Conservation (phyloP, 257 asterid species). For the Linaria vulgaris region DNA sequence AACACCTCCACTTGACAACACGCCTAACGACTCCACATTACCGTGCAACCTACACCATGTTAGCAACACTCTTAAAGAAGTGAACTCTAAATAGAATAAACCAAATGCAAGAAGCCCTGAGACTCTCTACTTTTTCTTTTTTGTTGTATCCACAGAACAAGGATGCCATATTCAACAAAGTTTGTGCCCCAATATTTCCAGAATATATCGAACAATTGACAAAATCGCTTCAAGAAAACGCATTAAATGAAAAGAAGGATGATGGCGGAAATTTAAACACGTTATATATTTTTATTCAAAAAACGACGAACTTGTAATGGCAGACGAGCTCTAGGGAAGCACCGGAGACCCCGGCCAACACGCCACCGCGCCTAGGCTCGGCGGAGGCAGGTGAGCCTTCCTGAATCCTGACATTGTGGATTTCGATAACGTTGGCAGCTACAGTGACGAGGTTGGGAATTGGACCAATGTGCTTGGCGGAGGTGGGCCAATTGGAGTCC, state of each 20-base stretch:
- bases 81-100: neutral
- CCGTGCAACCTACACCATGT: conserved; percentile 76
- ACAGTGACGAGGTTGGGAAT: conserved; percentile 75
- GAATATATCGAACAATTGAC: neutral
- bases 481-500: conserved; percentile 79
- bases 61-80: conserved; percentile 7
- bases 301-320: conserved; percentile 58
- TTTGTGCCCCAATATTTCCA: no score
- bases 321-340: conserved; percentile 86
- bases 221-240: neutral
- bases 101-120: no score
- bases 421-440: conserved; percentile 80
- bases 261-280: neutral
- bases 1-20: conserved; percentile 66
- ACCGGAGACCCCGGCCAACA: conserved; percentile 74
- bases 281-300: no score
- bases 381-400: conserved; percentile 53
- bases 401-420: conserved; percentile 65
- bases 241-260: neutral
- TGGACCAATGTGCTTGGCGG: conserved; percentile 61
- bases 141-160: no score
- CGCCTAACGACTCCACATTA: conserved; percentile 83
- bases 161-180: no score
- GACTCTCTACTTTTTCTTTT: no score
- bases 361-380: conserved; percentile 83